Evolutionary conservation across 306 rosid species (phyloP), one percentile per base, ranked within the genome.

Genomic region (Medicago truncatula): DNA sequence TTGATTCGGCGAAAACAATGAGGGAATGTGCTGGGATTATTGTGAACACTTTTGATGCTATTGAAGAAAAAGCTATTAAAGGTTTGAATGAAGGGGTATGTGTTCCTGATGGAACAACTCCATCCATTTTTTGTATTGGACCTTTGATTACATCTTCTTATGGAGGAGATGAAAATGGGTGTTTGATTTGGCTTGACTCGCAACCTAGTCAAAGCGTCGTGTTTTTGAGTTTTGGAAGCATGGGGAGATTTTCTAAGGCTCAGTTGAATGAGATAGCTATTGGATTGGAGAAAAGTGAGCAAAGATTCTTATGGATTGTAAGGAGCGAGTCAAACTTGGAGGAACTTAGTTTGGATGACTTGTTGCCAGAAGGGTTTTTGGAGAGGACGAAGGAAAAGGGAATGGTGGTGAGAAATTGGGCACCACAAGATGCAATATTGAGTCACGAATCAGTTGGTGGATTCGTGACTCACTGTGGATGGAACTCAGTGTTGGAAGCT

Each of bases 171-270:
- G 70, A 28, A 11, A 36, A 12, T 0, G 87, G 77, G 64, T 88
- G 89, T 53, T 46, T 88, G 78, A 72, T 53, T 5, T 88, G 92
- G 96, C 80, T 90, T 3, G 81, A 88, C 50, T 36, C 64, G 5
- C 90, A 90, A n/a, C 92, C 92, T 11, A 72, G 66, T 67, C 67
- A 46, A 43, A 82, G 88, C 60, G 96, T 90, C 0, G 89, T 88
- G 21, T 83, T 88, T 8, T 53, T 90, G 54, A 77, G 89, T 57
- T 88, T 90, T 13, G 96, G 96, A 34, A 88, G 92, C 80, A n/a
- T 88, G 54, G 91, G 96, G 3, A 12, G 44, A 36, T 86, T 90
- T 13, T 76, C 89, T 0, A 59, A 3, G 25, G 44, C 20, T 1
- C 92, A 88, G 10, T 10, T 90, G 65, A 66, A 16, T 25, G 92